Evolutionary conservation across 257 asterid species (phyloP).

Genomic region (Paulownia fortunei): DNA sequence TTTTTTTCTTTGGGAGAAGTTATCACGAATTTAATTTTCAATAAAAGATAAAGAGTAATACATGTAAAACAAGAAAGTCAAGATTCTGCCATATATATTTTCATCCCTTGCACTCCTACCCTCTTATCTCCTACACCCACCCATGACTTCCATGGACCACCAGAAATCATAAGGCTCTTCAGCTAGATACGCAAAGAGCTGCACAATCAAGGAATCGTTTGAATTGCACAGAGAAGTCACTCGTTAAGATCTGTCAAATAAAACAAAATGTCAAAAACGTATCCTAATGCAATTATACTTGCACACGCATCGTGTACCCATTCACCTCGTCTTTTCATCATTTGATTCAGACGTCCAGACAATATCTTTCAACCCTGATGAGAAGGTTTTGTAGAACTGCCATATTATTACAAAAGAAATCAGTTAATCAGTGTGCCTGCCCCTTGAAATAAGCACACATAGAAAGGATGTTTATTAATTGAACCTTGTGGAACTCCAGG

Average conservation of each 20-base stretch:
- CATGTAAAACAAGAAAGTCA: background rate
- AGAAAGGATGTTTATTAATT: background rate
- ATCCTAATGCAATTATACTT: background rate
- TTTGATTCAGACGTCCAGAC: conserved; percentile 65
- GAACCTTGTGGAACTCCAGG: conserved; percentile 83
- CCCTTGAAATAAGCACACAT: background rate
- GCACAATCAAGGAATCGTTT: background rate
- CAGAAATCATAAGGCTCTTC: background rate
- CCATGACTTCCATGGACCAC: background rate
- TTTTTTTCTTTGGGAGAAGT: too few relatives aligned
- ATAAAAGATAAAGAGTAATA: too few relatives aligned
- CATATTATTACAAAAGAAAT: background rate
- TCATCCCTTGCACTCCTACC: background rate
- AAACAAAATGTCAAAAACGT: background rate
- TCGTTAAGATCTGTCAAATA: background rate
- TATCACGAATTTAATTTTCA: too few relatives aligned
- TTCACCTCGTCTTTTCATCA: conserved; percentile 47
- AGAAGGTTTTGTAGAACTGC: conserved; percentile 79
- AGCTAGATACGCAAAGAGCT: background rate
- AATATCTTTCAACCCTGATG: conserved; percentile 73
- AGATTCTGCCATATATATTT: conserved; percentile 1
- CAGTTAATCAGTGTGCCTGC: background rate
- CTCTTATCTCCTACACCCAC: background rate
- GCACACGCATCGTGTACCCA: background rate
- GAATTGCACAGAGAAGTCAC: background rate